Percentiles rank a stretch among this genome's conserved stretches.
These are phyloP conservation scores for Tricholoma terreum DNA, from an alignment of 768 basidiomycete genomes.

Conservation along the genomic window DNA sequence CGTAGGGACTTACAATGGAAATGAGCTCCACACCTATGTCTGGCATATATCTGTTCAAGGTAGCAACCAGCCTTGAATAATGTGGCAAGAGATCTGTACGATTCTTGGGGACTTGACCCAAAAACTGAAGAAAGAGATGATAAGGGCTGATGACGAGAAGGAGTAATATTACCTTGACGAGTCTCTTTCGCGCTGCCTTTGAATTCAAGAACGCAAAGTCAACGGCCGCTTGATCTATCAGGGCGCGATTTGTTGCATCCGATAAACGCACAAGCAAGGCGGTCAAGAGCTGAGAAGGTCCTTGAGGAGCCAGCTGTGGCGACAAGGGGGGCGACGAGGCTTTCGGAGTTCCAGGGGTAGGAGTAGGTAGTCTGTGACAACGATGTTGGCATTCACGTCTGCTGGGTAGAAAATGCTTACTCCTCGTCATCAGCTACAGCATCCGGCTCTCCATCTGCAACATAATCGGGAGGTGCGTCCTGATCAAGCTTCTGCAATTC, in stretches of 20 bases:
- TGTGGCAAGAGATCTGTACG: slow-evolving; percentile 90
- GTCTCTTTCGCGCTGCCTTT: slow-evolving; percentile 90
- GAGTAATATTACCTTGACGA: slow-evolving; percentile 63
- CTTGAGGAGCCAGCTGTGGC: slow-evolving; percentile 77
- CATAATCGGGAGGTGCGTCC: slow-evolving; percentile 10
- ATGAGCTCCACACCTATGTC: slow-evolving; percentile 86
- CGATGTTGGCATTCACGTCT: slow-evolving; percentile 15
- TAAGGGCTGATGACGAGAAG: not conserved
- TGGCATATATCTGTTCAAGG: slow-evolving; percentile 88
- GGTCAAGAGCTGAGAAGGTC: slow-evolving; percentile 90
- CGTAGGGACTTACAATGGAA: slow-evolving; percentile 55
- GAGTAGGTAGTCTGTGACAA: slow-evolving; percentile 46
- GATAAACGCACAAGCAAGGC: slow-evolving; percentile 88
- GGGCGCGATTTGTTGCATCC: slow-evolving; percentile 85
- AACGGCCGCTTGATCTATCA: slow-evolving; percentile 91
- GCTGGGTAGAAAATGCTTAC: slow-evolving; percentile 24
- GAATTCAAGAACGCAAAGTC: slow-evolving; percentile 97
- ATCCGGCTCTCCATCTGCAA: slow-evolving; percentile 10
- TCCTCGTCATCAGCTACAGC: slow-evolving; percentile 35
- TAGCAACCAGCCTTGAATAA: slow-evolving; percentile 88
- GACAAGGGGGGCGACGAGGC: slow-evolving; percentile 56
- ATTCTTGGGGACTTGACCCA: slow-evolving; percentile 81
- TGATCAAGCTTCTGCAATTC: slow-evolving; percentile 64
- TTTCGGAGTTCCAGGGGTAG: slow-evolving; percentile 67
- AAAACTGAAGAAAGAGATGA: slow-evolving; percentile 49